Evolutionary conservation across 495 filamentous ascomycete species (phyloP).

Genomic region (Amniculicola lignicola): DNA sequence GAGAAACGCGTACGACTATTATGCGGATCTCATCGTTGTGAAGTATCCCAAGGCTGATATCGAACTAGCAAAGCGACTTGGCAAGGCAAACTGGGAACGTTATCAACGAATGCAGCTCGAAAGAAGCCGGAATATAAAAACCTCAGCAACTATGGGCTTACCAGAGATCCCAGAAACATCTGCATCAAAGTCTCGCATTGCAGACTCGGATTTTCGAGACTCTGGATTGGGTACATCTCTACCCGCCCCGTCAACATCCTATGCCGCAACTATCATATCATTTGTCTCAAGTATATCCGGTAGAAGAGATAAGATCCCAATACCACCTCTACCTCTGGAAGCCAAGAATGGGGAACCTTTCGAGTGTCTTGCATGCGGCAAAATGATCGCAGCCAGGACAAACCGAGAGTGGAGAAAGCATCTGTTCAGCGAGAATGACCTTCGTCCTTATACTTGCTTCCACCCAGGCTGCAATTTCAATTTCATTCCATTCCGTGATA

Average conservation of each 20-base stretch:
- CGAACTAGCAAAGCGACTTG: constrained; percentile 6
- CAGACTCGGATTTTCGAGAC: constrained; percentile 23
- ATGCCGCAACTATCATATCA: constrained; percentile 17
- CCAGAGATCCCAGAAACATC: too few relatives aligned
- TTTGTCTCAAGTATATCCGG: constrained; percentile 17
- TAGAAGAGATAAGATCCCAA: neutral
- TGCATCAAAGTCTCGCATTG: constrained; percentile 6
- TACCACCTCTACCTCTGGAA: constrained; percentile 8
- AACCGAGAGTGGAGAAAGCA: constrained; percentile 25
- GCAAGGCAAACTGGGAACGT: constrained; percentile 29
- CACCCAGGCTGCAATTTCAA: constrained; percentile 8
- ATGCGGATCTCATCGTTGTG: constrained; percentile 11
- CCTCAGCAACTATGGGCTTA: neutral
- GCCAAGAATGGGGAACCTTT: constrained; percentile 11
- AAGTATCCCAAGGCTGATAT: constrained; percentile 20
- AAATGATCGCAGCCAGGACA: neutral
- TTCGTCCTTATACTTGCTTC: constrained; percentile 16
- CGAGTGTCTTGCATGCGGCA: constrained; percentile 21
- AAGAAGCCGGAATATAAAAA: neutral
- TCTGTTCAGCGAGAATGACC: constrained; percentile 16
- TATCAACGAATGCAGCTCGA: constrained; percentile 15
- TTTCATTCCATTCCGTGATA: neutral
- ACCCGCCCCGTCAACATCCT: neutral
- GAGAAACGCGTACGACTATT: constrained; percentile 8
- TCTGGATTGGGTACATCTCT: constrained; percentile 29